Evolutionary conservation across 78 protist species (phyloP).

Genomic region (Dictyostelium intermedium): DNA sequence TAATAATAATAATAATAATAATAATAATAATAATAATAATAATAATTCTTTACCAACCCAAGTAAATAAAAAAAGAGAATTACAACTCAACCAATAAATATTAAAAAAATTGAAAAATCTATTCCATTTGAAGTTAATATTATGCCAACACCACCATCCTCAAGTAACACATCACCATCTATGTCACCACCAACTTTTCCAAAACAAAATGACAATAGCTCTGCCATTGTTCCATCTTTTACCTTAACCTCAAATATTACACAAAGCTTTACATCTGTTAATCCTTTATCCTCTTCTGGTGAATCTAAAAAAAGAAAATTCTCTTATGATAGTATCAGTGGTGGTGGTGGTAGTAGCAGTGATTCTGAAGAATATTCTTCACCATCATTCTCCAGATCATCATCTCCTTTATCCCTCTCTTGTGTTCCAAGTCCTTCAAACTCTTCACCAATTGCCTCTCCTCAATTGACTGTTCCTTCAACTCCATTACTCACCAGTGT

Average conservation of each 20-base stretch:
- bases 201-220: not conserved
- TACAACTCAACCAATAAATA: not conserved
- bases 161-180: not conserved
- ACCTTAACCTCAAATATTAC: not conserved
- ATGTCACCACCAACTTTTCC: not conserved
- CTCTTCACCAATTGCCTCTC: not conserved
- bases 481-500: not conserved
- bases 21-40: not conserved
- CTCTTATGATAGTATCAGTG: not conserved
- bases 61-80: not conserved
- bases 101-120: not conserved
- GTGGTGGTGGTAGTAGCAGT: not conserved
- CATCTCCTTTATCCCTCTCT: not conserved
- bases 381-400: not conserved
- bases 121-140: not conserved
- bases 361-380: not conserved
- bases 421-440: conserved; percentile 16
- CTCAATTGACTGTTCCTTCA: conserved; percentile 7
- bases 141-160: not conserved
- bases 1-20: not conserved
- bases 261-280: not conserved
- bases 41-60: not conserved
- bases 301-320: not conserved
- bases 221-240: conserved; percentile 6
- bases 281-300: not conserved